phyloP scores from a whole-genome alignment of 306 rosid genomes.

The Adenanthera pavonina region DNA sequence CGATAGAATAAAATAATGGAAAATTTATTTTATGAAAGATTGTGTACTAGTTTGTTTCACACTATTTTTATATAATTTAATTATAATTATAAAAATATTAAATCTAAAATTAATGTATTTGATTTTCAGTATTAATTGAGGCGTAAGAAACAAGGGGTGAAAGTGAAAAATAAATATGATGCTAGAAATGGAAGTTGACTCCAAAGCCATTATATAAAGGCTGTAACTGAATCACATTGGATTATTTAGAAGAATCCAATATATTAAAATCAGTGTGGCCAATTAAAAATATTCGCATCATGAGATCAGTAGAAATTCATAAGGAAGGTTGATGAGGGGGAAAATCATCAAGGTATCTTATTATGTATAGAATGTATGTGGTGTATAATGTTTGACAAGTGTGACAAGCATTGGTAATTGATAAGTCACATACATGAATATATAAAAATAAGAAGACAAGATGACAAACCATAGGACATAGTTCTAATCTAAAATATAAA shows the following conservation, averaged over 20 bases:
- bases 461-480: too few species aligned
- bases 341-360: too few species aligned
- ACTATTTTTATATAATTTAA: too few species aligned
- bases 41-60: too few species aligned
- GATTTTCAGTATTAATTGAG: neutral
- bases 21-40: too few species aligned
- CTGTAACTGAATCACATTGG: neutral
- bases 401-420: neutral
- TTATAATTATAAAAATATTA: too few species aligned
- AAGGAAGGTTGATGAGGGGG: neutral
- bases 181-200: neutral
- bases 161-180: neutral
- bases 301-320: neutral
- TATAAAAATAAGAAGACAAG: too few species aligned
- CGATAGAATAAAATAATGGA: too few species aligned
- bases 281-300: neutral
- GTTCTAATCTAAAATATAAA: too few species aligned
- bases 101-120: neutral
- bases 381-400: neutral
- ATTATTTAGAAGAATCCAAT: neutral
- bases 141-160: neutral
- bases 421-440: too few species aligned
- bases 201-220: neutral
- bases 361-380: neutral
- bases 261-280: neutral